Evolutionary conservation across 306 rosid species (phyloP).

Genomic region (Fragaria ananassa): DNA sequence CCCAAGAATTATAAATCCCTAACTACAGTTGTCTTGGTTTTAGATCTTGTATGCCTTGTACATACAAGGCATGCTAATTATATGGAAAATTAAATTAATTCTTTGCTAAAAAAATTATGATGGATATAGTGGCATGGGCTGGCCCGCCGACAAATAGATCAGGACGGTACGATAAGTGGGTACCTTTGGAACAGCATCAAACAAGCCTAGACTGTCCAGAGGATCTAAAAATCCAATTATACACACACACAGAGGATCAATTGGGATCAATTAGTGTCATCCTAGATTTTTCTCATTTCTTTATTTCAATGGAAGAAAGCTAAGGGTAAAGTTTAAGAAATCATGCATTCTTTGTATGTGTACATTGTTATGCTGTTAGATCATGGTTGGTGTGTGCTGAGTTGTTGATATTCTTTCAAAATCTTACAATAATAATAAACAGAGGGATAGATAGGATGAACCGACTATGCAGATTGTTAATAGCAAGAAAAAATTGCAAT

Average conservation of each 20-base stretch:
- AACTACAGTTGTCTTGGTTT: conserved; percentile 32
- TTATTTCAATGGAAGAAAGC: background rate
- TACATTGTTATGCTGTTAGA: conserved; percentile 21
- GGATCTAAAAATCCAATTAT: conserved; percentile 27
- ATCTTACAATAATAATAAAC: background rate
- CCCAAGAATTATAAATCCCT: conserved; percentile 37
- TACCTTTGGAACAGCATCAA: conserved; percentile 10
- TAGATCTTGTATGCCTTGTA: conserved; percentile 22
- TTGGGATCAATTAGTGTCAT: background rate
- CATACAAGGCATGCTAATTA: conserved; percentile 6
- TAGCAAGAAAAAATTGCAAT: background rate
- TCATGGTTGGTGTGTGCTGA: conserved; percentile 32
- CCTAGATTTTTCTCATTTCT: background rate
- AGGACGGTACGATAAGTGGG: conserved; percentile 48
- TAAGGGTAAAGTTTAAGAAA: conserved; percentile 4
- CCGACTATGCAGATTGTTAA: background rate
- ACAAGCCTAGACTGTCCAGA: conserved; percentile 5
- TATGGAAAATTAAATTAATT: background rate
- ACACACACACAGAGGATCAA: background rate
- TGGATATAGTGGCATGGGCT: conserved; percentile 29
- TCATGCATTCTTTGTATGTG: conserved; percentile 34
- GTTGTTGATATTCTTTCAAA: conserved; percentile 21
- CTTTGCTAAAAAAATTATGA: background rate
- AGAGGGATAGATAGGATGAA: background rate
- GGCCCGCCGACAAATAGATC: conserved; percentile 63